These are phyloP conservation scores for Apiotrichum laibachii DNA, from an alignment of 1,284 basidiomycete species.

Conservation along the genomic window DNA sequence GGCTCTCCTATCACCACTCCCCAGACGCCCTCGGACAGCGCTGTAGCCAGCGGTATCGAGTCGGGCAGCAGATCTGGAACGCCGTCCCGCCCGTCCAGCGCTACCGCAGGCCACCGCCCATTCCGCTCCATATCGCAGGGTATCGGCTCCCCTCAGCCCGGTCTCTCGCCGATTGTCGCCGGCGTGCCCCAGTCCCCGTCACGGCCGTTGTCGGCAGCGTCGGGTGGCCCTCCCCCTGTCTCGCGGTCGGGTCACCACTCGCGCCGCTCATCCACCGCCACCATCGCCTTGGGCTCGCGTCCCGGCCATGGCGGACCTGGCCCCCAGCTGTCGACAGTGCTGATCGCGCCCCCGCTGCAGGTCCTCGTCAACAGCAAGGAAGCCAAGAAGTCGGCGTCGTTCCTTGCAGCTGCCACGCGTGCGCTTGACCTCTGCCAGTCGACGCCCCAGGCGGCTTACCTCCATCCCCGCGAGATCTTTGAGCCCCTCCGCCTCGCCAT, in stretches of 20 bases:
- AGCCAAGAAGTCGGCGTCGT: constrained; percentile 74
- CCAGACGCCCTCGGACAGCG: not conserved
- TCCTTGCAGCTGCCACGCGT: constrained; percentile 74
- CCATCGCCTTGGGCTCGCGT: constrained; percentile 36
- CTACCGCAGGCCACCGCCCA: not conserved
- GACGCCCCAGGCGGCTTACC: constrained; percentile 52
- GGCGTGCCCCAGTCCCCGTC: constrained; percentile 24
- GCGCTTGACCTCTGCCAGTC: constrained; percentile 81
- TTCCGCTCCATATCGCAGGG: constrained; percentile 16
- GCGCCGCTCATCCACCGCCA: constrained; percentile 34
- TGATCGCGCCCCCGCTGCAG: constrained; percentile 79
- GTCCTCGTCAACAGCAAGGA: constrained; percentile 84
- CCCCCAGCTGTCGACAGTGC: constrained; percentile 52
- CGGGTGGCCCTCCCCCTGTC: not conserved
- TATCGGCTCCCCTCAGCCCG: constrained; percentile 21
- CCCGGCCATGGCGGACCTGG: constrained; percentile 14
- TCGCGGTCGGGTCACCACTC: constrained; percentile 26
- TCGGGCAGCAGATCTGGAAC: not conserved
- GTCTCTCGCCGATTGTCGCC: not conserved
- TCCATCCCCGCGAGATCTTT: constrained; percentile 75
- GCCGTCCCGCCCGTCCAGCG: constrained; percentile 3
- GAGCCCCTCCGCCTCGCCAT: constrained; percentile 89
- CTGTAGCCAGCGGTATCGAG: not conserved
- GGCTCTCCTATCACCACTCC: constrained; percentile 7
- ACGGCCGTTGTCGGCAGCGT: constrained; percentile 21